These are phyloP conservation scores for Coemansia sp. DNA, from an alignment of 192 early-diverging fungal species.

Conservation along the genomic window DNA sequence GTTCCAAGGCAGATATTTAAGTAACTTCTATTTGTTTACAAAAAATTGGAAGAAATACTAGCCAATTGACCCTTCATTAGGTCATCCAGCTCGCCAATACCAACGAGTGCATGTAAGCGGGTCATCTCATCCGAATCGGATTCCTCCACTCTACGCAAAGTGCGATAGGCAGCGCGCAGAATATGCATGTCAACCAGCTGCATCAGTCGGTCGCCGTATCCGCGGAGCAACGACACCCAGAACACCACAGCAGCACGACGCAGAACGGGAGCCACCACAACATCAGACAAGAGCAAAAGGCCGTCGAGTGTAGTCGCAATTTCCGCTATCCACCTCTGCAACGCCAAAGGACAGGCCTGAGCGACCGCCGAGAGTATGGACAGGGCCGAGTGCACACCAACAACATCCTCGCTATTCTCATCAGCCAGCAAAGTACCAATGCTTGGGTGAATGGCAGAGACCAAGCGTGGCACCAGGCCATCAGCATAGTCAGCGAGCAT, in stretches of 20 bases:
- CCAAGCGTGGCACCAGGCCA: conserved; percentile 33
- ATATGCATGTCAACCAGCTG: conserved; percentile 59
- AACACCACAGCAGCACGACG: conserved; percentile 72
- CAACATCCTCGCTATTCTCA: conserved; percentile 22
- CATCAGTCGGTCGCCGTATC: conserved; percentile 58
- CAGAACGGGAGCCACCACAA: conserved; percentile 53
- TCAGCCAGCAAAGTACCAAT: background rate
- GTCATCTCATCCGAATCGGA: conserved; percentile 72
- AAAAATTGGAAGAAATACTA: background rate
- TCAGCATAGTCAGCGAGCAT: conserved; percentile 70
- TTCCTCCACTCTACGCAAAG: conserved; percentile 62
- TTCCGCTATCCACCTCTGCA: conserved; percentile 65
- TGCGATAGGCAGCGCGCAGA: conserved; percentile 56
- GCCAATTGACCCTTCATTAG: conserved; percentile 50
- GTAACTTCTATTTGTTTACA: background rate
- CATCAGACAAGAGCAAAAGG: conserved; percentile 57
- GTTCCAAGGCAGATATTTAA: no score
- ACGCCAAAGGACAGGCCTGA: conserved; percentile 67
- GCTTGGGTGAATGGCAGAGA: conserved; percentile 30
- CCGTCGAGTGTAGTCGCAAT: conserved; percentile 67
- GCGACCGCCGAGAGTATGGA: conserved; percentile 66
- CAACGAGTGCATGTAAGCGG: conserved; percentile 66
- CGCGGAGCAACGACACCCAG: conserved; percentile 68
- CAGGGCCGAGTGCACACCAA: conserved; percentile 60
- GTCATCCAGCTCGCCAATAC: conserved; percentile 66